phyloP scores from a whole-genome alignment of 495 filamentous ascomycete species.

The Hamigera avellanea region DNA sequence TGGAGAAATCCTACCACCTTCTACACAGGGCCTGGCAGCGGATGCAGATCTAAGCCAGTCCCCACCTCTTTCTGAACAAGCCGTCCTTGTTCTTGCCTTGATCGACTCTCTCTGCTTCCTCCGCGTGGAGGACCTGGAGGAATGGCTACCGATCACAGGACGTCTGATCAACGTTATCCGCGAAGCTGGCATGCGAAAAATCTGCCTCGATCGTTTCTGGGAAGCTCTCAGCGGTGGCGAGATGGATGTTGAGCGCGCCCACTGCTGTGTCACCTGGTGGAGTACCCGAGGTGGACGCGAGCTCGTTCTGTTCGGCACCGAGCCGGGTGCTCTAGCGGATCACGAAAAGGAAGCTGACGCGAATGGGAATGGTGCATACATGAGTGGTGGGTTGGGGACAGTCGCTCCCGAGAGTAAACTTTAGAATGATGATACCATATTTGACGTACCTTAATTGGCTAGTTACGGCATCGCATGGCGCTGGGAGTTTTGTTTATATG shows the following conservation, averaged over 20 bases:
- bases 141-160: constrained; percentile 65
- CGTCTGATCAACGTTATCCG: constrained; percentile 51
- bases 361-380: constrained; percentile 37
- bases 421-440: constrained; percentile 8
- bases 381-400: constrained; percentile 47
- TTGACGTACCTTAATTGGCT: too few species aligned
- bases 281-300: constrained; percentile 55
- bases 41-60: constrained; percentile 15
- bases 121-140: constrained; percentile 54
- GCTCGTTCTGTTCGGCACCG: constrained; percentile 45
- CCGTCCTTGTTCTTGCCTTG: constrained; percentile 65
- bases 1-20: constrained; percentile 31
- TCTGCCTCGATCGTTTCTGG: constrained; percentile 72
- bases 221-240: constrained; percentile 72
- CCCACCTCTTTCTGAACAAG: constrained; percentile 62
- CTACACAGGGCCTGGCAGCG: constrained; percentile 15
- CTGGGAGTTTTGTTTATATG: too few species aligned
- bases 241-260: constrained; percentile 81
- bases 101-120: constrained; percentile 75
- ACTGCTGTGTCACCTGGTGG: constrained; percentile 85
- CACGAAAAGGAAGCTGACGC: constrained; percentile 7
- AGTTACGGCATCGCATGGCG: too few species aligned
- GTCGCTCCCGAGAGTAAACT: constrained; percentile 33
- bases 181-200: constrained; percentile 48
- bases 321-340: constrained; percentile 5